phyloP scores from a whole-genome alignment of 345 rosid species.

The Microcos paniculata region DNA sequence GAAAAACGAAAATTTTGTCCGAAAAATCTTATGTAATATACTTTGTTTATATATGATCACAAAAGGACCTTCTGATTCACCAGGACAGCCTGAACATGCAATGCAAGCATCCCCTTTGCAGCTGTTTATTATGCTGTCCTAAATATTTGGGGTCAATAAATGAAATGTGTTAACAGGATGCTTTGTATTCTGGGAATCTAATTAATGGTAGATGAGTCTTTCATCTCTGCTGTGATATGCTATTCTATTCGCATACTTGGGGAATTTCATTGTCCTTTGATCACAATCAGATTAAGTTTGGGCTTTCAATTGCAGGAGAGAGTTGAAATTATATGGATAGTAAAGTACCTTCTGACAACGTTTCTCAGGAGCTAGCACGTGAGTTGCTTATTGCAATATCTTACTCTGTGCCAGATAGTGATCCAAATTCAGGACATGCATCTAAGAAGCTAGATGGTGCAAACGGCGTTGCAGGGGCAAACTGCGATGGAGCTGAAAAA shows the following conservation, averaged over 20 bases:
- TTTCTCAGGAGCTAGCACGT: neutral
- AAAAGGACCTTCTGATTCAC: neutral
- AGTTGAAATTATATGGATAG: constrained; percentile 14
- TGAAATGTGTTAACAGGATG: constrained; percentile 2
- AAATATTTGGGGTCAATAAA: neutral
- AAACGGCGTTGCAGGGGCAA: neutral
- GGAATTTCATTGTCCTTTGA: neutral
- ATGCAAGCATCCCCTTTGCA: neutral
- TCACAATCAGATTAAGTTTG: neutral
- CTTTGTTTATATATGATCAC: neutral
- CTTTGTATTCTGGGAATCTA: neutral
- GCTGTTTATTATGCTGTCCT: neutral
- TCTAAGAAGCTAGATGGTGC: neutral
- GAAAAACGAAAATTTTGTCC: neutral
- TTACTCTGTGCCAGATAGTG: neutral
- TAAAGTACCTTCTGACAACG: neutral
- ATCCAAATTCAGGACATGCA: neutral
- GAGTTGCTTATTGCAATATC: constrained; percentile 19
- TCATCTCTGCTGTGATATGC: neutral
- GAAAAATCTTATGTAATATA: neutral
- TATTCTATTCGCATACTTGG: neutral
- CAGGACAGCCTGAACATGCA: neutral
- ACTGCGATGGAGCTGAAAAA: constrained; percentile 11
- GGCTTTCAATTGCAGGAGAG: constrained; percentile 11
- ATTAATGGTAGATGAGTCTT: neutral